Percentiles rank a stretch among this genome's conserved stretches.
phyloP scores from a whole-genome alignment of 192 early-diverging fungal genomes.

The Coemansia sp. region DNA sequence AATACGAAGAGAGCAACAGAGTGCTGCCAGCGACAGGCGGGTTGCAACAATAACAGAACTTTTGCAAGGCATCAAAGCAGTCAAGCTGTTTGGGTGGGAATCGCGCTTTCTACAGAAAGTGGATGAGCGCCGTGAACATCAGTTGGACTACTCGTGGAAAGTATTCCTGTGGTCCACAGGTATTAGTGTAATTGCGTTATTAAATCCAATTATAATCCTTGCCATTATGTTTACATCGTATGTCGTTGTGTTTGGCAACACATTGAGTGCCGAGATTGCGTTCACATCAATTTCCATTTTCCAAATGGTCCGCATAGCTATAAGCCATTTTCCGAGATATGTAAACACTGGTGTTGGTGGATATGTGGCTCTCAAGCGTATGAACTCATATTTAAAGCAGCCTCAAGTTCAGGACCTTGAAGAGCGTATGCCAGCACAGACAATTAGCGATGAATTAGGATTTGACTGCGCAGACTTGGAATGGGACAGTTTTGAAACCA shows the following conservation, averaged over 20 bases:
- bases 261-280: too few relatives aligned
- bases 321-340: slow-evolving; percentile 61
- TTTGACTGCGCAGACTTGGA: slow-evolving; percentile 6
- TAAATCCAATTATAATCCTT: slow-evolving; percentile 64
- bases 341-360: slow-evolving; percentile 59
- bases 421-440: slow-evolving; percentile 15
- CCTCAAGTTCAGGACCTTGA: slow-evolving; percentile 62
- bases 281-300: slow-evolving; percentile 75
- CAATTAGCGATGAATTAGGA: slow-evolving; percentile 5
- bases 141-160: slow-evolving; percentile 58
- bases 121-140: slow-evolving; percentile 66
- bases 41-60: slow-evolving; percentile 67
- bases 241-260: slow-evolving; percentile 56
- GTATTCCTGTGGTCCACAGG: slow-evolving; percentile 56
- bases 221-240: slow-evolving; percentile 62
- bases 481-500: slow-evolving; percentile 17
- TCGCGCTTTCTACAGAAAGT: too few relatives aligned
- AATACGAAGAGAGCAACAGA: slow-evolving; percentile 59
- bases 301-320: slow-evolving; percentile 61
- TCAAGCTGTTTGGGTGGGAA: too few relatives aligned
- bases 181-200: slow-evolving; percentile 53
- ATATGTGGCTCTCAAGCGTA: slow-evolving; percentile 67
- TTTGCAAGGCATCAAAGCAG: too few relatives aligned
- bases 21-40: slow-evolving; percentile 67
- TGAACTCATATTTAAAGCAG: slow-evolving; percentile 75